These are phyloP conservation scores for Bryoerythrophyllum caledonicum DNA, from an alignment of 225 moss, liverwort and hornwort genomes.

Conservation along the genomic window DNA sequence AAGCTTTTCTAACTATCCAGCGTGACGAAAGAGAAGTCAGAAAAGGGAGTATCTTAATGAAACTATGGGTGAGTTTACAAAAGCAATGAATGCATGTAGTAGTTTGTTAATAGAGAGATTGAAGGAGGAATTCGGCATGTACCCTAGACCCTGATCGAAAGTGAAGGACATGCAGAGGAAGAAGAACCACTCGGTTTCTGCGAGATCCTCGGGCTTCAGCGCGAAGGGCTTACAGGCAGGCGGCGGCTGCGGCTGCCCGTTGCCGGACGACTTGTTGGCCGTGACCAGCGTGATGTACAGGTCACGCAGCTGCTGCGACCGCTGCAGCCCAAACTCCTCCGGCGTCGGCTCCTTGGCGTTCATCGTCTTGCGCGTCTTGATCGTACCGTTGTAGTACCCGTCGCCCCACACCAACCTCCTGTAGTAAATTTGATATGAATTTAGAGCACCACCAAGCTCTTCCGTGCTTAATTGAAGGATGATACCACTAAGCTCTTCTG, in stretches of 20 bases:
- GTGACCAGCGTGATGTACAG: slow-evolving; percentile 69
- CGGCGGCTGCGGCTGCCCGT: no score
- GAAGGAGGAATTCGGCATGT: slow-evolving; percentile 24
- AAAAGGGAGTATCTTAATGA: no score
- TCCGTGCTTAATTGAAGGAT: no score
- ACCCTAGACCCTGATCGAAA: slow-evolving; percentile 81
- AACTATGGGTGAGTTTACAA: not conserved
- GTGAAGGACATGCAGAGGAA: slow-evolving; percentile 94
- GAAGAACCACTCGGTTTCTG: slow-evolving; percentile 98
- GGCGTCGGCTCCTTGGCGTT: slow-evolving; percentile 74
- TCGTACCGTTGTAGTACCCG: slow-evolving; percentile 90
- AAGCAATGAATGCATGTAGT: slow-evolving; percentile 4
- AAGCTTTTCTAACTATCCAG: no score
- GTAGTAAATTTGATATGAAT: not conserved
- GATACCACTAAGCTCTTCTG: no score
- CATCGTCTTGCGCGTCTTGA: slow-evolving; percentile 89
- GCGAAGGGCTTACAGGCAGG: slow-evolving; percentile 74
- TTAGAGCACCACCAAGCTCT: no score
- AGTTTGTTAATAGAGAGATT: slow-evolving; percentile 12
- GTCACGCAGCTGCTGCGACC: slow-evolving; percentile 87
- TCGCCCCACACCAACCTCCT: slow-evolving; percentile 82
- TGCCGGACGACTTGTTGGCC: slow-evolving; percentile 15
- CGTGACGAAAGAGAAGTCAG: no score
- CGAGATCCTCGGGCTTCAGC: slow-evolving; percentile 92
- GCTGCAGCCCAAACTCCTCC: slow-evolving; percentile 92